Base-by-base conservation (phyloP, 768 basidiomycete genomes). In the Boletus vermiculosoides region DNA sequence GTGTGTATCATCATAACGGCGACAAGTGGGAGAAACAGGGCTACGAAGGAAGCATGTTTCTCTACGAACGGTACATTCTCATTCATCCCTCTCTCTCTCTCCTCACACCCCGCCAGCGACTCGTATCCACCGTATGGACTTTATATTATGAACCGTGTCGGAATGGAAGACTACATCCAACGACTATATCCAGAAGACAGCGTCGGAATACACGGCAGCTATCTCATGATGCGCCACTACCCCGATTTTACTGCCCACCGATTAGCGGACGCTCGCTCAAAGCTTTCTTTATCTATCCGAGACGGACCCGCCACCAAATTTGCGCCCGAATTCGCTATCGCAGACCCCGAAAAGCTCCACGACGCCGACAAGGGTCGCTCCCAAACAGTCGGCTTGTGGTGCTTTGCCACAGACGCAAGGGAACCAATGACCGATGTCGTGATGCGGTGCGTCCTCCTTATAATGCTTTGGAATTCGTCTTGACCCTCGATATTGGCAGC, bases 1-100 rank as follows among this genome's bases (percentile, higher is more conserved):
- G 90, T 74, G 77, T 91, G 52, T 91, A 92, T 64, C 85, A 88
- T 67, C 81, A 85, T 67, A 85, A 89, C 62, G 87, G 79, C 8
- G 73, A 80, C 64, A 86, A 84, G 66, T 94, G 91, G 91, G 83
- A 85, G 71, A 92, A 91, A 71, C 83, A 87, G 58, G 90, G 90
- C 42, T 88, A 73, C 67, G 91, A 94, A 70, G 92, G 91, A n/a
- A 87, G 83, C 73, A 90, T 93, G 85, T 93, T 94, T 74, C 76
- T 94, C 62, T 91, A 88, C 65, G 90, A 93, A 75, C 79, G 90
- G 90, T 91, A 63, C 20, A 34, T 0, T 22, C 7, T 4, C 4
- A 41, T 0, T 31, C 22, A 1, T 11, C 28, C 30, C 20, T 8
- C 7, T 40, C n/a, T 10, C 50, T 34, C 58, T n/a, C 40, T 59